These are phyloP conservation scores for Colletotrichum somersetense DNA, from an alignment of 2,329 filamentous ascomycete genomes.

Conservation along the genomic window DNA sequence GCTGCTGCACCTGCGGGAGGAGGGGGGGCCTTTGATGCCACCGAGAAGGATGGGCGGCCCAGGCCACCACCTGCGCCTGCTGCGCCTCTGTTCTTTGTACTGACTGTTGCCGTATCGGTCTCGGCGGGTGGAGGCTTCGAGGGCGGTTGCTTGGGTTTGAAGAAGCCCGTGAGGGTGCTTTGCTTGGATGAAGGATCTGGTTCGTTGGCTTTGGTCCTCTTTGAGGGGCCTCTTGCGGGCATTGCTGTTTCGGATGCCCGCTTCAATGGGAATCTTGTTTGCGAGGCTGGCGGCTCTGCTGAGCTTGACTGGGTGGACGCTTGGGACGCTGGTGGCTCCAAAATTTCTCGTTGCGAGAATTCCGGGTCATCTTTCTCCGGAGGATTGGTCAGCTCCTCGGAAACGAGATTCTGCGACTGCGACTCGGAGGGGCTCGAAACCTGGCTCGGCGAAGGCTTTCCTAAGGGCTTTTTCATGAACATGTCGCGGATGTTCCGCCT, in stretches of 20 bases:
- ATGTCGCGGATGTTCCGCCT: constrained; percentile 91
- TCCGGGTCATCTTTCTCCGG: constrained; percentile 7
- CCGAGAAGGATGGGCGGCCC: neutral
- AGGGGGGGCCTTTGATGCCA: constrained; percentile 2
- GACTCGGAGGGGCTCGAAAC: neutral
- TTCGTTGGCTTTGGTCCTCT: constrained; percentile 52
- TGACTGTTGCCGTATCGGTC: constrained; percentile 1
- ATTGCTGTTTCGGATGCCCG: constrained; percentile 39
- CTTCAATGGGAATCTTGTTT: constrained; percentile 39
- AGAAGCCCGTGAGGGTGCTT: constrained; percentile 81
- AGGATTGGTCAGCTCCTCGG: neutral
- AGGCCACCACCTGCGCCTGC: neutral
- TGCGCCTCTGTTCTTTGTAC: constrained; percentile 7
- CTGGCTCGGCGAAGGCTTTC: constrained; percentile 39
- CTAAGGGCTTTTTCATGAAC: constrained; percentile 75
- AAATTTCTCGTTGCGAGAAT: constrained; percentile 6
- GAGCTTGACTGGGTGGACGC: constrained; percentile 16
- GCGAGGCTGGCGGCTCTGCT: constrained; percentile 30
- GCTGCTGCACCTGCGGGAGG: neutral
- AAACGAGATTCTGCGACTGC: neutral
- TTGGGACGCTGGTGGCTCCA: constrained; percentile 16
- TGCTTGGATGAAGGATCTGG: constrained; percentile 52
- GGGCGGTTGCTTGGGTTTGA: constrained; percentile 69
- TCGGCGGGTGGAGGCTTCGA: neutral
- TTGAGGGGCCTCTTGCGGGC: constrained; percentile 48